phyloP scores from a whole-genome alignment of 257 asterid species.

The Capsicum pubescens region DNA sequence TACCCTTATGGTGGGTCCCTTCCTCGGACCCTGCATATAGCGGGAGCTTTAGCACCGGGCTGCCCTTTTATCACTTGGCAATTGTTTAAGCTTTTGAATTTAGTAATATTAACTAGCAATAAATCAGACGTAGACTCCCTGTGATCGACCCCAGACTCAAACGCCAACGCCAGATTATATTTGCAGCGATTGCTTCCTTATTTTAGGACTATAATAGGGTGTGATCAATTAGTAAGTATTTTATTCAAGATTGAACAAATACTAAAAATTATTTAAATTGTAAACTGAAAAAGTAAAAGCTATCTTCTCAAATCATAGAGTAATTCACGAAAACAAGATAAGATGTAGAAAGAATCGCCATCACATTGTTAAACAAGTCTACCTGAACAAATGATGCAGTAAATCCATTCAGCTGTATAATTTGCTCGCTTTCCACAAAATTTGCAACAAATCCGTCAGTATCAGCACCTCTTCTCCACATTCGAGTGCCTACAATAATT shows the following conservation, averaged over 20 bases:
- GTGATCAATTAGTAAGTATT: not conserved
- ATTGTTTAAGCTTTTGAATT: conserved; percentile 7
- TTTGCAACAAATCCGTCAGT: conserved; percentile 96
- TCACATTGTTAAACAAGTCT: conserved; percentile 1
- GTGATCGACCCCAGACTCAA: not conserved
- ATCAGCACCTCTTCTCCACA: conserved; percentile 99
- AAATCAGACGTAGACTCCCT: not conserved
- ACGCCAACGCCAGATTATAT: not conserved
- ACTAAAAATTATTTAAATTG: not conserved
- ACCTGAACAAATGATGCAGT: conserved; percentile 93
- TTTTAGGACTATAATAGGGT: not conserved
- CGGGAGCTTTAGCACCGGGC: too few relatives aligned
- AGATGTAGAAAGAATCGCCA: not conserved
- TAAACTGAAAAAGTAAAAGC: not conserved
- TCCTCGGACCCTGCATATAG: too few relatives aligned
- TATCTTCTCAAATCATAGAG: not conserved
- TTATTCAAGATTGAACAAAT: not conserved
- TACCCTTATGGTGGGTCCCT: too few relatives aligned
- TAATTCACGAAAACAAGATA: not conserved
- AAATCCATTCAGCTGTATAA: conserved; percentile 67
- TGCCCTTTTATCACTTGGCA: not conserved
- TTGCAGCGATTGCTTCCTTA: conserved; percentile 1
- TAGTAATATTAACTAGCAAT: conserved; percentile 5
- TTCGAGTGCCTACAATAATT: conserved; percentile 64
- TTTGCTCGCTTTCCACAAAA: conserved; percentile 95